Conservation (phyloP, 495 filamentous ascomycete species). For the Lophiotrema nucula region DNA sequence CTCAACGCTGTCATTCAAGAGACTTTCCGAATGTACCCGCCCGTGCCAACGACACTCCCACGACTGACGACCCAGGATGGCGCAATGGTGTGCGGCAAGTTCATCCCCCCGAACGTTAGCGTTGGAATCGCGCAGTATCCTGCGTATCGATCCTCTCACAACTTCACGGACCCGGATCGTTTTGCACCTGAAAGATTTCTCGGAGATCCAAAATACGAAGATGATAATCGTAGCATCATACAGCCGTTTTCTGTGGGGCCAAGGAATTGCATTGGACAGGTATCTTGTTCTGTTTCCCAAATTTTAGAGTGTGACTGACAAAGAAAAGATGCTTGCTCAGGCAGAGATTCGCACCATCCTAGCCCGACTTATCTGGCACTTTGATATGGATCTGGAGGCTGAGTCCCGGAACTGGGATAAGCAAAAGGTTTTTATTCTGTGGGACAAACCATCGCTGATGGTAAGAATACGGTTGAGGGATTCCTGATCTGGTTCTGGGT, state of each 20-base stretch:
- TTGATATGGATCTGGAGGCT: slow-evolving; percentile 16
- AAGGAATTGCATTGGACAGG: slow-evolving; percentile 20
- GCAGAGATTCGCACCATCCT: slow-evolving; percentile 9
- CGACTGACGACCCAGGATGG: slow-evolving; percentile 33
- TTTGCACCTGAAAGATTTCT: slow-evolving; percentile 20
- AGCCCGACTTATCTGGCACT: slow-evolving; percentile 16
- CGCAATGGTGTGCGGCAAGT: not conserved
- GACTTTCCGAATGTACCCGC: slow-evolving; percentile 63
- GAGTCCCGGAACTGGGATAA: slow-evolving; percentile 2
- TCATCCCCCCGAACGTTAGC: not conserved
- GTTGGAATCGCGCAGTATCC: slow-evolving; percentile 7
- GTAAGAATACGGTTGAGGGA: not conserved
- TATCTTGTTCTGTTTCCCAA: not conserved
- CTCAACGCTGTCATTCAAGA: slow-evolving; percentile 62
- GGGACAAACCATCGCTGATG: slow-evolving; percentile 23
- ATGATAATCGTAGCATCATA: slow-evolving; percentile 2
- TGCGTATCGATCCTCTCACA: not conserved
- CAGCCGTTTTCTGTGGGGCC: slow-evolving; percentile 24
- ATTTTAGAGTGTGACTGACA: not conserved
- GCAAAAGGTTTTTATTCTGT: slow-evolving; percentile 16
- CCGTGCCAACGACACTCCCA: slow-evolving; percentile 56
- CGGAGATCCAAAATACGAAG: slow-evolving; percentile 1
- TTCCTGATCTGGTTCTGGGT: too few relatives aligned
- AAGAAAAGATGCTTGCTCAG: not conserved
- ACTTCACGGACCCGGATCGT: slow-evolving; percentile 2